These are phyloP conservation scores for Lachnellula hyalina DNA, from an alignment of 2,329 filamentous ascomycete genomes.

Conservation along the genomic window DNA sequence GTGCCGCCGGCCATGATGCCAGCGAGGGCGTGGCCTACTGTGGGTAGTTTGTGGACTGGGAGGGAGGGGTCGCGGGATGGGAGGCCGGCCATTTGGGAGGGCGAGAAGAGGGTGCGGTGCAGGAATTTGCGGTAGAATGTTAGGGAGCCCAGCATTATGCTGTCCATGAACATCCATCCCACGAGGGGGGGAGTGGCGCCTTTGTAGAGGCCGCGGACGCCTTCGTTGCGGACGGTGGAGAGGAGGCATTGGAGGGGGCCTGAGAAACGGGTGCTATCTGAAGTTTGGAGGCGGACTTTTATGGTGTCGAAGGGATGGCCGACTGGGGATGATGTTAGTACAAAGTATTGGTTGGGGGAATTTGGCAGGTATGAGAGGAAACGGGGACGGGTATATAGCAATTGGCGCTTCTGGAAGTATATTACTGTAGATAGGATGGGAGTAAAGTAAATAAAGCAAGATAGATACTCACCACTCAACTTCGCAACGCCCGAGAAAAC, in stretches of 20 bases:
- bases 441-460: not conserved
- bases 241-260: constrained; percentile 82
- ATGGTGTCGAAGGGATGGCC: constrained; percentile 87
- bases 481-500: constrained; percentile 93
- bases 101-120: constrained; percentile 72
- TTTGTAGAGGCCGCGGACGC: constrained; percentile 83
- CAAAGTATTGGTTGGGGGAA: too few species aligned
- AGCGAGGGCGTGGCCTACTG: constrained; percentile 79
- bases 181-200: constrained; percentile 86
- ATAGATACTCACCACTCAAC: constrained; percentile 59
- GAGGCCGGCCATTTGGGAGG: constrained; percentile 32
- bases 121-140: constrained; percentile 84
- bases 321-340: constrained; percentile 31
- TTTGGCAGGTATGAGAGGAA: constrained; percentile 29
- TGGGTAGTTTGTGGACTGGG: constrained; percentile 52
- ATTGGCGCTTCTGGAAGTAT: not conserved
- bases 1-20: constrained; percentile 84
- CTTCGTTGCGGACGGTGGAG: constrained; percentile 82
- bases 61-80: constrained; percentile 13
- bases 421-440: not conserved
- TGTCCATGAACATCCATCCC: constrained; percentile 99
- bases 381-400: not conserved
- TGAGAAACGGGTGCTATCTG: constrained; percentile 67
- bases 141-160: constrained; percentile 81
- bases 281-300: constrained; percentile 93